phyloP scores from a whole-genome alignment of 257 asterid species.

The Thymus mandschuricus region DNA sequence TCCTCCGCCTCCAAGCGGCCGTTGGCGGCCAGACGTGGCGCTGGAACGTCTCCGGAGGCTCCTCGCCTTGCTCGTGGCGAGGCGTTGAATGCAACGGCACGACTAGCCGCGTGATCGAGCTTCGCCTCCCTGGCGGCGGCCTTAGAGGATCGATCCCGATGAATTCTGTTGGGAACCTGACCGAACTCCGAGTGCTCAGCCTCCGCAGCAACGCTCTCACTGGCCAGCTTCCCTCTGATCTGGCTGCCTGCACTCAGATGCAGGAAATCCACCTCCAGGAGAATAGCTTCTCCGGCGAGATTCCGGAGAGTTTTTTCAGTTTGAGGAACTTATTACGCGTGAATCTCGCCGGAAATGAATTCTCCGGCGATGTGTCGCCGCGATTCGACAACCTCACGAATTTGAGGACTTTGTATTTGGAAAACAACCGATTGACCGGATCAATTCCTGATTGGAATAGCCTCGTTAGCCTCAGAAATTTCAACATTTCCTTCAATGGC shows the following conservation, averaged over 20 bases:
- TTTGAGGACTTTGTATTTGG: slow-evolving; percentile 48
- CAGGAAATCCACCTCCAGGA: slow-evolving; percentile 44
- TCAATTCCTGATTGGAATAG: slow-evolving; percentile 42
- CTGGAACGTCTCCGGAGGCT: slow-evolving; percentile 44
- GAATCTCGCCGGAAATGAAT: slow-evolving; percentile 44
- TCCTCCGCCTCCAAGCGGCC: slow-evolving; percentile 44
- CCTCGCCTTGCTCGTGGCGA: slow-evolving; percentile 56
- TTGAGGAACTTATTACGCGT: slow-evolving; percentile 47
- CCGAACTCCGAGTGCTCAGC: slow-evolving; percentile 57
- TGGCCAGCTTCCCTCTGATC: slow-evolving; percentile 57
- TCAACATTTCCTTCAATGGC: slow-evolving; percentile 66
- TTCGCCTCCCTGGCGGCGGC: slow-evolving; percentile 60
- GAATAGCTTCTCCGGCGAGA: slow-evolving; percentile 57
- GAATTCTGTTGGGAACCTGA: slow-evolving; percentile 48
- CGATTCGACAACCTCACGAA: slow-evolving; percentile 38
- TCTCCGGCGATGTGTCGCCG: slow-evolving; percentile 44
- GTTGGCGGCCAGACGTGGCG: slow-evolving; percentile 53
- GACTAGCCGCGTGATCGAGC: slow-evolving; percentile 42
- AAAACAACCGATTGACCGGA: slow-evolving; percentile 59
- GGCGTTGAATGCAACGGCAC: slow-evolving; percentile 48
- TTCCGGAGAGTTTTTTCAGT: slow-evolving; percentile 44
- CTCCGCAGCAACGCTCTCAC: slow-evolving; percentile 58
- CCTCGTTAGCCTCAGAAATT: slow-evolving; percentile 29
- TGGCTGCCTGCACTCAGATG: slow-evolving; percentile 51
- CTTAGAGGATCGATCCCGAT: slow-evolving; percentile 50